These are phyloP conservation scores for Mitragyna speciosa DNA, from an alignment of 257 asterid species.

Conservation along the genomic window DNA sequence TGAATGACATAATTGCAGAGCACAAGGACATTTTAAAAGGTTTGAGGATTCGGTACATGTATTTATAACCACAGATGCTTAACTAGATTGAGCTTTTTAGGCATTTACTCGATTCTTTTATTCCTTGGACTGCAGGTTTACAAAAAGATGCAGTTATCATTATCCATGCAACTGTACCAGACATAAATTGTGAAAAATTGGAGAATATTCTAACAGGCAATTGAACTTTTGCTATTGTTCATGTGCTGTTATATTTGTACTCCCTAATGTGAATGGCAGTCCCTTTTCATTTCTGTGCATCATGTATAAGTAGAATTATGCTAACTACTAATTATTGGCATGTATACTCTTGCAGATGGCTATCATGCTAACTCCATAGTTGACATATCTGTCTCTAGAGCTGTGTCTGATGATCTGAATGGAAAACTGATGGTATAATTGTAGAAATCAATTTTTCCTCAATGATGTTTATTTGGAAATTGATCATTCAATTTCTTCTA, in stretches of 20 bases:
- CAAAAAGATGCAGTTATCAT: slow-evolving; percentile 62
- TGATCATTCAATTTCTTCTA: slow-evolving; percentile 20
- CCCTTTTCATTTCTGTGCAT: neutral
- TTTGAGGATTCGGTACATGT: slow-evolving; percentile 28
- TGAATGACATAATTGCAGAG: slow-evolving; percentile 50
- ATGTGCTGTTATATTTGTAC: neutral
- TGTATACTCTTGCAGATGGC: slow-evolving; percentile 52
- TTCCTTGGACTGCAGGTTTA: slow-evolving; percentile 48
- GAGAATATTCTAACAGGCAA: slow-evolving; percentile 69
- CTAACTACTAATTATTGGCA: slow-evolving; percentile 18
- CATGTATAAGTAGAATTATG: neutral
- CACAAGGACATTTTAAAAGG: slow-evolving; percentile 68
- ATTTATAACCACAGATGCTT: slow-evolving; percentile 22
- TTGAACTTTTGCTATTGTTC: slow-evolving; percentile 13
- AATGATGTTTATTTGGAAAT: slow-evolving; percentile 10
- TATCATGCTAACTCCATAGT: slow-evolving; percentile 47
- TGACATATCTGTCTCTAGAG: slow-evolving; percentile 62
- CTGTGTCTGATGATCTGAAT: slow-evolving; percentile 52
- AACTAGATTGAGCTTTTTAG: slow-evolving; percentile 5
- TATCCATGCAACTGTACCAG: slow-evolving; percentile 67
- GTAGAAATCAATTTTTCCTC: slow-evolving; percentile 1
- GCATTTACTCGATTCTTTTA: slow-evolving; percentile 5
- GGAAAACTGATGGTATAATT: slow-evolving; percentile 67
- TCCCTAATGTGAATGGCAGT: neutral
- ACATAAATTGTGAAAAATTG: slow-evolving; percentile 58